Conservation (phyloP, 2,329 filamentous ascomycete genomes). For the Ceratocystis colombiana region DNA sequence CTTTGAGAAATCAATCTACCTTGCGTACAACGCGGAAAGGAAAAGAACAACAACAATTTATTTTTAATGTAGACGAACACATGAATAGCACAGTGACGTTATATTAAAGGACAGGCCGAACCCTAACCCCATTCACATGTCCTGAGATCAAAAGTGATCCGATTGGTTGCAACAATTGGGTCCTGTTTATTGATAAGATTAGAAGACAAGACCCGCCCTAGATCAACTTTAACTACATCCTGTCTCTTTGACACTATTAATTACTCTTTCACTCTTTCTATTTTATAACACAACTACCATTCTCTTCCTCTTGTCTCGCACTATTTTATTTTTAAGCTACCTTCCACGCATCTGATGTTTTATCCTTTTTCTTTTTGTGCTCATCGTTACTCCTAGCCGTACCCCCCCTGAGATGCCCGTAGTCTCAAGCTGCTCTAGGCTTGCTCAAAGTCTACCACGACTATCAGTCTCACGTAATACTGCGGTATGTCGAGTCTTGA, state of each 20-base stretch:
- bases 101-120: neutral
- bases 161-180: neutral
- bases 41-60: no score
- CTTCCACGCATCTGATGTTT: neutral
- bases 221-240: neutral
- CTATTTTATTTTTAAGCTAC: neutral
- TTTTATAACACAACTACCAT: no score
- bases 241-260: neutral
- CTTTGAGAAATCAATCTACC: no score
- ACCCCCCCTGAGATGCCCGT: neutral
- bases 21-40: no score
- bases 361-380: neutral
- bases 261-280: no score
- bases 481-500: neutral
- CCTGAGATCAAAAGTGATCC: neutral
- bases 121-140: conserved; percentile 14
- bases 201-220: neutral
- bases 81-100: neutral
- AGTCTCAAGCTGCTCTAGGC: neutral
- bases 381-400: neutral
- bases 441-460: conserved; percentile 1
- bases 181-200: neutral
- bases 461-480: neutral
- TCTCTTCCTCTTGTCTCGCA: neutral
- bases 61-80: no score